Percentiles rank a stretch among this genome's conserved stretches.
Evolutionary conservation across 176 grass and related monocot species (phyloP).

Genomic region (Lolium rigidum): DNA sequence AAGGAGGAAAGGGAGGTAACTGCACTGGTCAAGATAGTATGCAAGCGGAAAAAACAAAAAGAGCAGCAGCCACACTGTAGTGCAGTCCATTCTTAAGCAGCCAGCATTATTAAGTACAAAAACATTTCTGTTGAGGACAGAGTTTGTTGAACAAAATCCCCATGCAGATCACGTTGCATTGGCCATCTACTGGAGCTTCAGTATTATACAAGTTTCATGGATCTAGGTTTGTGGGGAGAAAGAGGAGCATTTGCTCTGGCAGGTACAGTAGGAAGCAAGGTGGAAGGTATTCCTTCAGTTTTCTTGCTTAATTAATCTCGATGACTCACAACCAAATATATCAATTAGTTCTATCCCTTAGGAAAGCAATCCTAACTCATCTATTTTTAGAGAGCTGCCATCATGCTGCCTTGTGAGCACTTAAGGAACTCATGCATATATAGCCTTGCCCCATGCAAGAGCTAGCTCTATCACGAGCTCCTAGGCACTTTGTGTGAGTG

Average conservation of each 20-base stretch:
- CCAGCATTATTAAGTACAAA: neutral
- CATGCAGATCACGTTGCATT: slow-evolving; percentile 6
- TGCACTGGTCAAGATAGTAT: neutral
- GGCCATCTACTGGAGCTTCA: neutral
- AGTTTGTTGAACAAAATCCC: slow-evolving; percentile 3
- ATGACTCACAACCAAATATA: neutral
- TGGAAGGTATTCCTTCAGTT: neutral
- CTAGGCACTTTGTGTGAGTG: too few species aligned
- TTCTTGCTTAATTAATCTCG: slow-evolving; percentile 12
- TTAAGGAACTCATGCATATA: neutral
- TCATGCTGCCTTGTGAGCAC: neutral
- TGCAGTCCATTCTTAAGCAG: neutral
- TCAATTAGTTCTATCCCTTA: neutral
- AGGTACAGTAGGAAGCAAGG: neutral
- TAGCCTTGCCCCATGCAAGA: too few species aligned
- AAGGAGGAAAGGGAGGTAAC: too few species aligned
- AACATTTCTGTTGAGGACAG: neutral
- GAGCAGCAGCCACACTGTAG: neutral
- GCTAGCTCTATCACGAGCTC: too few species aligned
- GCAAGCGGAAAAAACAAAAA: neutral
- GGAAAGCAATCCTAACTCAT: slow-evolving; percentile 19
- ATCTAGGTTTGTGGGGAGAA: slow-evolving; percentile 1
- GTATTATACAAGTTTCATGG: slow-evolving; percentile 5
- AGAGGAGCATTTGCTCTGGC: neutral
- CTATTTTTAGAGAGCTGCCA: neutral